Percentiles rank a stretch among this genome's conserved stretches.
Evolutionary conservation across 495 filamentous ascomycete species (phyloP).

Genomic region (Echria macrotheca): DNA sequence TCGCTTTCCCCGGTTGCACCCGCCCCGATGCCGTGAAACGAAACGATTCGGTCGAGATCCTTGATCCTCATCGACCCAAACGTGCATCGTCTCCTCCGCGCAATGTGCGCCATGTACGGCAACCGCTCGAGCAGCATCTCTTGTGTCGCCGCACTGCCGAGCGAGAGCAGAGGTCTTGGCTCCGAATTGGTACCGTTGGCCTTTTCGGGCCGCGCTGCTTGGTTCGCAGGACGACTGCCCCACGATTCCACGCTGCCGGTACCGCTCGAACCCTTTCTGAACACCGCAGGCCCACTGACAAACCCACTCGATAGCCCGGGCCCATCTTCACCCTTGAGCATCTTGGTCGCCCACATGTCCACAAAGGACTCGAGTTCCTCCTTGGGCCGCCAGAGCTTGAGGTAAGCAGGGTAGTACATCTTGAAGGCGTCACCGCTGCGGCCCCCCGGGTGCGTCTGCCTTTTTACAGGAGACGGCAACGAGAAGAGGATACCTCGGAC

Average conservation of each 20-base stretch:
- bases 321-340: conserved; percentile 44
- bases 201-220: not conserved
- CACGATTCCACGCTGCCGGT: not conserved
- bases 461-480: conserved; percentile 77
- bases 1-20: conserved; percentile 36
- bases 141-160: conserved; percentile 56
- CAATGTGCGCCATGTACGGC: conserved; percentile 74
- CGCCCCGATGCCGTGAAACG: conserved; percentile 50
- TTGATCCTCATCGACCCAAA: conserved; percentile 25
- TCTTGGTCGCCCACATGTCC: conserved; percentile 58
- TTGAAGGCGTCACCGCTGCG: conserved; percentile 57
- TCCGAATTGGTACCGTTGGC: not conserved
- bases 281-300: conserved; percentile 36
- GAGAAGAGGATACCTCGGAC: conserved; percentile 77
- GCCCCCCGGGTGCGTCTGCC: conserved; percentile 43
- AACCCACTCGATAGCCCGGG: conserved; percentile 12
- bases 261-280: conserved; percentile 23
- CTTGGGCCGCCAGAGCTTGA: conserved; percentile 68
- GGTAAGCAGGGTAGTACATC: conserved; percentile 80
- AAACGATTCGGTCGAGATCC: conserved; percentile 65
- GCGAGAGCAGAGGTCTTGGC: conserved; percentile 39
- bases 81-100: conserved; percentile 30
- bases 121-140: conserved; percentile 79
- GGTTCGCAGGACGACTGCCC: not conserved
- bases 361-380: conserved; percentile 73